A percentile compares a stretch with the other conserved stretches of the same genome.
phyloP scores from a whole-genome alignment of 169 alveolate species.

The Plasmodium yoelii region DNA sequence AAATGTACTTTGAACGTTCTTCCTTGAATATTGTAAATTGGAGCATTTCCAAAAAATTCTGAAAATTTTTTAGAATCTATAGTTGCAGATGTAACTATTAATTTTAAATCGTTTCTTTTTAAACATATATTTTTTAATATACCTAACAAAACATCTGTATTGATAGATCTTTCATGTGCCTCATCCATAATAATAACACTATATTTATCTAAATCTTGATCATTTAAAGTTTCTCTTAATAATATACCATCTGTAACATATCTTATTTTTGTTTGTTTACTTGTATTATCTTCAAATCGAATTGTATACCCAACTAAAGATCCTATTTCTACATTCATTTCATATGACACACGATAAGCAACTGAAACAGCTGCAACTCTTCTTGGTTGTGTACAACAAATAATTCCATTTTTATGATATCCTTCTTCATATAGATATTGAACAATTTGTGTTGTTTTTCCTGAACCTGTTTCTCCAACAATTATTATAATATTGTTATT shows the following conservation, averaged over 20 bases:
- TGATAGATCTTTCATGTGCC: conserved; percentile 99
- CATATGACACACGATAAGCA: conserved; percentile 99
- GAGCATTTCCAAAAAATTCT: conserved; percentile 98
- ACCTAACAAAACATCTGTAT: conserved; percentile 99
- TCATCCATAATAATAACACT: conserved; percentile 99
- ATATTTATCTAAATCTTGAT: conserved; percentile 97
- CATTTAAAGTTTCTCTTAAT: conserved; percentile 98
- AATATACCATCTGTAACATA: conserved; percentile 99
- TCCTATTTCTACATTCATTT: conserved; percentile 96
- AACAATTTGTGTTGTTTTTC: conserved; percentile 98
- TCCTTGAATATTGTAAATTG: conserved; percentile 99
- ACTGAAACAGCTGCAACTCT: conserved; percentile 99
- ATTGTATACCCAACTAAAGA: conserved; percentile 98
- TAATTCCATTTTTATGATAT: conserved; percentile 93
- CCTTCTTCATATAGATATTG: conserved; percentile 97
- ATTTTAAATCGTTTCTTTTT: conserved; percentile 96
- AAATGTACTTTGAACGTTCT: conserved; percentile 98
- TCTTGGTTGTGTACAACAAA: conserved; percentile 99
- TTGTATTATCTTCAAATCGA: conserved; percentile 99
- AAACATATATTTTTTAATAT: conserved; percentile 95
- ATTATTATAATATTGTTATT: conserved; percentile 94
- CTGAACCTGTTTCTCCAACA: conserved; percentile 99
- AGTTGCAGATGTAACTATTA: conserved; percentile 99
- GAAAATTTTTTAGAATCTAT: conserved; percentile 99
- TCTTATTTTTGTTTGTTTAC: conserved; percentile 94